A percentile compares a stretch with the other conserved stretches of the same genome.
Evolutionary conservation across 2,329 filamentous ascomycete species (phyloP).

Genomic region (Berkeleyomyces basicola): DNA sequence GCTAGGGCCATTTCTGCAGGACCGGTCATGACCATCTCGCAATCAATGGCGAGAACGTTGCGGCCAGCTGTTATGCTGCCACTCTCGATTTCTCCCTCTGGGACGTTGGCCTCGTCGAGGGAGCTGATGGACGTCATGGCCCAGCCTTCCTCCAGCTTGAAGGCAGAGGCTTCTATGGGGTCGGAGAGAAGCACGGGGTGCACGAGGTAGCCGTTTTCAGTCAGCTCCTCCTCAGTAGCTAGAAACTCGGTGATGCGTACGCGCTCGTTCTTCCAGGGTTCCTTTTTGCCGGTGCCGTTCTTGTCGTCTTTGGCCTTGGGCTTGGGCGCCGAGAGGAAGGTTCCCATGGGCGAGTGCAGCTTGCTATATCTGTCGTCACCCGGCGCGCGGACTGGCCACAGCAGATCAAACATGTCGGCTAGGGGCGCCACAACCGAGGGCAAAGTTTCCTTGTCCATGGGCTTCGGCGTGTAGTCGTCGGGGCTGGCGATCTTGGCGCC

Average conservation of each 20-base stretch:
- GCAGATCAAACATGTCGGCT: slow-evolving; percentile 65
- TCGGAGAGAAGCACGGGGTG: slow-evolving; percentile 61
- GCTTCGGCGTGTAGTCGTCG: slow-evolving; percentile 43
- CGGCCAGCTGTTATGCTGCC: slow-evolving; percentile 75
- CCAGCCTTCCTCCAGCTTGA: slow-evolving; percentile 47
- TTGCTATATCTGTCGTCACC: slow-evolving; percentile 68
- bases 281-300: slow-evolving; percentile 36
- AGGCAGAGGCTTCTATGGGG: slow-evolving; percentile 34
- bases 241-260: slow-evolving; percentile 73
- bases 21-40: slow-evolving; percentile 91
- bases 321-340: slow-evolving; percentile 58
- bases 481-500: slow-evolving; percentile 27
- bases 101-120: slow-evolving; percentile 49
- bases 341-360: slow-evolving; percentile 73
- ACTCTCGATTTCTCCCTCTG: slow-evolving; percentile 54
- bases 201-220: slow-evolving; percentile 67
- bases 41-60: slow-evolving; percentile 69
- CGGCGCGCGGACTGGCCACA: slow-evolving; percentile 80
- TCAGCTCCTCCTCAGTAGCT: slow-evolving; percentile 52
- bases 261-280: slow-evolving; percentile 54
- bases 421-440: slow-evolving; percentile 45
- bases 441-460: slow-evolving; percentile 33
- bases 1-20: slow-evolving; percentile 69
- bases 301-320: slow-evolving; percentile 42
- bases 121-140: slow-evolving; percentile 56